phyloP scores from a whole-genome alignment of 2,329 filamentous ascomycete species.

The Ophiocordyceps robertsii region DNA sequence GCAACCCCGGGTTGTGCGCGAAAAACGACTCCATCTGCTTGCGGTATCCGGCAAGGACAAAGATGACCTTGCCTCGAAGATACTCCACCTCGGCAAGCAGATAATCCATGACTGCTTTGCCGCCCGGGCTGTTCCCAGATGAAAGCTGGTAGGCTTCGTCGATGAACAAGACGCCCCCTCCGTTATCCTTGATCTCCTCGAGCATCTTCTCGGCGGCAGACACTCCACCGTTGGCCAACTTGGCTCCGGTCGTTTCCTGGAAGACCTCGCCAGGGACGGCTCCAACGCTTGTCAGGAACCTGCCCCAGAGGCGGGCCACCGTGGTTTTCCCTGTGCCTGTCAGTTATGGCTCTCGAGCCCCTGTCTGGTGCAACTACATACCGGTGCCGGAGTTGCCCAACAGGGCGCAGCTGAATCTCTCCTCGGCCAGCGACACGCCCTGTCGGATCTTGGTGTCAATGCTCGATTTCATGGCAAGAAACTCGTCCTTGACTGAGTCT shows the following conservation, averaged over 20 bases:
- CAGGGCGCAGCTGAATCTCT: slow-evolving; percentile 49
- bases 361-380: slow-evolving; percentile 13
- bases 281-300: slow-evolving; percentile 48
- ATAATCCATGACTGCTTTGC: slow-evolving; percentile 53
- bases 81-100: slow-evolving; percentile 64
- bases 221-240: slow-evolving; percentile 50
- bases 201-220: slow-evolving; percentile 37
- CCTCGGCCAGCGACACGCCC: slow-evolving; percentile 34
- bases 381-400: slow-evolving; percentile 67
- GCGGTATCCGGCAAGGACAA: slow-evolving; percentile 60
- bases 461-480: slow-evolving; percentile 48
- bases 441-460: slow-evolving; percentile 50
- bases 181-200: slow-evolving; percentile 34
- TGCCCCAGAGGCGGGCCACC: slow-evolving; percentile 55
- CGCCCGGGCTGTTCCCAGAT: slow-evolving; percentile 41
- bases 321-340: slow-evolving; percentile 48
- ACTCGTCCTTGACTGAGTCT: slow-evolving; percentile 51
- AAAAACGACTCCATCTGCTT: slow-evolving; percentile 69
- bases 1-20: slow-evolving; percentile 56
- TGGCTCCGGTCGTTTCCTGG: slow-evolving; percentile 54
- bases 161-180: slow-evolving; percentile 61
- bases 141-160: slow-evolving; percentile 69
- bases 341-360: not conserved
- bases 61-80: slow-evolving; percentile 52
- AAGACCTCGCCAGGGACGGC: slow-evolving; percentile 48